Percentiles rank a stretch among this genome's conserved stretches.
Conservation (phyloP, 179 eudicot species). For the Heliamphora pulchella region DNA sequence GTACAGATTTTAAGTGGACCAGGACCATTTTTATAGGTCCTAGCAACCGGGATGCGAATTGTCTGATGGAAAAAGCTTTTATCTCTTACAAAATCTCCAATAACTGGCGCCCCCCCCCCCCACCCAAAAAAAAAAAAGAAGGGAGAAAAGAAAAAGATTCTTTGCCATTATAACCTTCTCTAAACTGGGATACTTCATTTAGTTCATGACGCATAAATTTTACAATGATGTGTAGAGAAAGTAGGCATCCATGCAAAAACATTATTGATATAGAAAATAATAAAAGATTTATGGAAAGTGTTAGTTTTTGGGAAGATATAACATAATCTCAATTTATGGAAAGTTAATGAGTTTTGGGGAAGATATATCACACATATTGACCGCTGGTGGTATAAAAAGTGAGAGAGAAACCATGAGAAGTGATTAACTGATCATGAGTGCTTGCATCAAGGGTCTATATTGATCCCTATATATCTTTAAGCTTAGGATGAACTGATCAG, state of each 20-base stretch:
- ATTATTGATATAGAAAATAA: background rate
- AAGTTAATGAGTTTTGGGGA: too few relatives aligned
- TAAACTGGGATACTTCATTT: background rate
- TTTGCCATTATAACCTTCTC: background rate
- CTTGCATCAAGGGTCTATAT: background rate
- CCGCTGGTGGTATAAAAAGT: too few relatives aligned
- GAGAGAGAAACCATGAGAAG: too few relatives aligned
- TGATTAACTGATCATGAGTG: background rate
- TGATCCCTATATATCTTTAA: too few relatives aligned
- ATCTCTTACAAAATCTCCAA: background rate
- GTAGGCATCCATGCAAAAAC: background rate
- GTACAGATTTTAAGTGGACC: too few relatives aligned
- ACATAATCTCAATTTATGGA: too few relatives aligned
- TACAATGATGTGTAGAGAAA: background rate
- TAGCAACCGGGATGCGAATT: background rate
- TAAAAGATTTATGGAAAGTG: background rate
- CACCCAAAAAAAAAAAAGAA: too few relatives aligned
- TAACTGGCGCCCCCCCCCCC: too few relatives aligned
- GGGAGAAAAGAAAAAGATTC: background rate
- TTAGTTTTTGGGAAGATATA: too few relatives aligned
- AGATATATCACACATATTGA: too few relatives aligned
- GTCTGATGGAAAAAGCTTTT: background rate
- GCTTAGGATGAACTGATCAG: too few relatives aligned
- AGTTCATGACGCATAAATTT: background rate
- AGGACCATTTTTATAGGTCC: background rate